Conservation (phyloP, 257 asterid genomes). For the Leptodermis oblonga region DNA sequence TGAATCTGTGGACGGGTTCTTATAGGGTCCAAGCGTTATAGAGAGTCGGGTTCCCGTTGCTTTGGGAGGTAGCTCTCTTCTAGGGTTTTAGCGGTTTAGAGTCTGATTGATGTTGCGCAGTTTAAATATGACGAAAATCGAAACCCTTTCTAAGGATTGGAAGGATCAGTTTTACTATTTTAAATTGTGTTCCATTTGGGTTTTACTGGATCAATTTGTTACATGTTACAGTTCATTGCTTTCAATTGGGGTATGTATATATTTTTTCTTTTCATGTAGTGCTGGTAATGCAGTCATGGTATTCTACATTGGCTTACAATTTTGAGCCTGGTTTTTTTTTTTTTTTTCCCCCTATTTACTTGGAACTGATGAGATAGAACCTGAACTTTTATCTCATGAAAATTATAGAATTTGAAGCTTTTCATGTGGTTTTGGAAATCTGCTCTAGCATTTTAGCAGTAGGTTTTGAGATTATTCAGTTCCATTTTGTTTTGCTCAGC, state of each 20-base stretch:
- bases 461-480: not conserved
- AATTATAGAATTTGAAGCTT: not conserved
- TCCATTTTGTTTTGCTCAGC: slow-evolving; percentile 6
- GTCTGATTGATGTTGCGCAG: not conserved
- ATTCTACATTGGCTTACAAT: not conserved
- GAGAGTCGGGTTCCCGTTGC: not conserved
- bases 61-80: not conserved
- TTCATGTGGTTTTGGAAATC: not conserved
- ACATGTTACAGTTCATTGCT: not conserved
- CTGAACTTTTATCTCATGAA: not conserved
- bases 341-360: too few relatives aligned
- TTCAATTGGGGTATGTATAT: slow-evolving; percentile 1
- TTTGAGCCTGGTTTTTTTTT: not conserved
- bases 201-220: not conserved
- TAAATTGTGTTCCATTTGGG: not conserved
- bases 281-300: not conserved
- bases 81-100: slow-evolving; percentile 6
- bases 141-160: not conserved
- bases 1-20: not conserved
- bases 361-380: not conserved
- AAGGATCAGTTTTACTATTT: not conserved
- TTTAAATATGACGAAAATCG: not conserved
- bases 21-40: not conserved
- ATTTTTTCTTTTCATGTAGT: not conserved
- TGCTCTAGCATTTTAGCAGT: not conserved